Base-by-base conservation (phyloP, 2,329 filamentous ascomycete species). In the Fusarium siculi region DNA sequence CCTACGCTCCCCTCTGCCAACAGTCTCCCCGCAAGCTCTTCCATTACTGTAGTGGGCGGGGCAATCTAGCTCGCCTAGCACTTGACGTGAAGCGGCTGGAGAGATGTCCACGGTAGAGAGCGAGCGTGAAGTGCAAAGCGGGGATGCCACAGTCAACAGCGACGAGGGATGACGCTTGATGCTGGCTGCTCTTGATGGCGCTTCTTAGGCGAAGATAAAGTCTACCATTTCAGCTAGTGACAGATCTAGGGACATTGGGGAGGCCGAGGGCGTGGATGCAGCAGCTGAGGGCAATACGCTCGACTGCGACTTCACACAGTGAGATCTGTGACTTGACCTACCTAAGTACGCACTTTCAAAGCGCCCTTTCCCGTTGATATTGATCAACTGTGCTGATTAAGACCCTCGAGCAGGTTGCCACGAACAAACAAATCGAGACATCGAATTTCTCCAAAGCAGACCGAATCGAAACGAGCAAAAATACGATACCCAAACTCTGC, bases 321-420 rank as follows among this genome's bases (percentile, higher is more conserved):
- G 9, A 30, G 9, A 11, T 8, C 14, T 1, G 2, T 16, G 14
- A 3, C 9, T 30, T n/a, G 7, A 11, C 9, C 25, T 2, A 16
- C 0, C 14, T 3, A 15, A 0, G 12, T 7, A 7, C 9, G 11
- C 0, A 7, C 8, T 25, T 18, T 14, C 16, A 47, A 21, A 30
- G 14, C 25, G 19, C 25, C 4, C 3, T 47, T 2, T 4, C 1
- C 44, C 14, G 7, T 30, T 21, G 6, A 47, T 47, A 0, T n/a
- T 0, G 5, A 15, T 3, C 8, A 12, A 30, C 2, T 4, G 0
- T 30, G 44, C 44, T 47, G 19, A 47, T 21, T 4, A 14, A 14
- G 4, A 25, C 4, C 6, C 3, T 19, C 3, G 0, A 19, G n/a
- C 46, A 49, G 14, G 0, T 4, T n/a, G 0, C 14, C 14, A 16